Conservation (phyloP, 768 basidiomycete species). For the Rhodotorula diobovata region DNA sequence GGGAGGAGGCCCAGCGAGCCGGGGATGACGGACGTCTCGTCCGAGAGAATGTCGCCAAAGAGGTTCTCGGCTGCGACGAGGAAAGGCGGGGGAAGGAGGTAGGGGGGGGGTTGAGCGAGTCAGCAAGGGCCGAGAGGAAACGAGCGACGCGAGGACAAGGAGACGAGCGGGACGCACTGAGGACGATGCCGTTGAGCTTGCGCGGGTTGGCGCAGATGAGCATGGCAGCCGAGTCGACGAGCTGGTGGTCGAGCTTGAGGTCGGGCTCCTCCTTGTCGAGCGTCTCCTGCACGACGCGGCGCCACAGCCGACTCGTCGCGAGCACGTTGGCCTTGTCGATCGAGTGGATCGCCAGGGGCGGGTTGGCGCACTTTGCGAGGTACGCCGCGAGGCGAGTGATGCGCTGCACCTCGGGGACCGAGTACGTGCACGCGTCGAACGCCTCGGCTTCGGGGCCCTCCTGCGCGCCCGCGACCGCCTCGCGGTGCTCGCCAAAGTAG, state of each 20-base stretch:
- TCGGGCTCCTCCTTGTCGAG: conserved; percentile 81
- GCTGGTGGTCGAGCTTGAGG: conserved; percentile 76
- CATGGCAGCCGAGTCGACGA: conserved; percentile 97
- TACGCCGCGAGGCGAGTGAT: conserved; percentile 94
- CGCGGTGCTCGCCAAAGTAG: conserved; percentile 91
- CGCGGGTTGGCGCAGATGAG: conserved; percentile 80
- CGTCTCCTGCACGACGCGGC: conserved; percentile 83
- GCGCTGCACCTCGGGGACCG: conserved; percentile 80
- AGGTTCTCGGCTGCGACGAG: conserved; percentile 43
- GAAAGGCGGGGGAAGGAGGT: neutral
- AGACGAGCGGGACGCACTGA: conserved; percentile 61
- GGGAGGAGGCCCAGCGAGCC: conserved; percentile 94
- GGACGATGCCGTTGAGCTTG: conserved; percentile 88
- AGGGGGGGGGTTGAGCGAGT: neutral
- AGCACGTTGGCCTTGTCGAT: conserved; percentile 99
- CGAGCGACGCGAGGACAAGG: neutral
- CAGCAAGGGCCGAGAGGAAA: neutral
- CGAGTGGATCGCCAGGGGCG: conserved; percentile 82
- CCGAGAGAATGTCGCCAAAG: conserved; percentile 61
- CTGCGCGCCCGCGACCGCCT: conserved; percentile 57
- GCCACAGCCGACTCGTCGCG: conserved; percentile 88
- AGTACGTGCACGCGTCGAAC: conserved; percentile 92
- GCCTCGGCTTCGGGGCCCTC: conserved; percentile 60
- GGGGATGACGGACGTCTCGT: conserved; percentile 93
- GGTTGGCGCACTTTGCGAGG: conserved; percentile 74